phyloP scores from a whole-genome alignment of 257 asterid genomes.

The Knoxia roxburghii region DNA sequence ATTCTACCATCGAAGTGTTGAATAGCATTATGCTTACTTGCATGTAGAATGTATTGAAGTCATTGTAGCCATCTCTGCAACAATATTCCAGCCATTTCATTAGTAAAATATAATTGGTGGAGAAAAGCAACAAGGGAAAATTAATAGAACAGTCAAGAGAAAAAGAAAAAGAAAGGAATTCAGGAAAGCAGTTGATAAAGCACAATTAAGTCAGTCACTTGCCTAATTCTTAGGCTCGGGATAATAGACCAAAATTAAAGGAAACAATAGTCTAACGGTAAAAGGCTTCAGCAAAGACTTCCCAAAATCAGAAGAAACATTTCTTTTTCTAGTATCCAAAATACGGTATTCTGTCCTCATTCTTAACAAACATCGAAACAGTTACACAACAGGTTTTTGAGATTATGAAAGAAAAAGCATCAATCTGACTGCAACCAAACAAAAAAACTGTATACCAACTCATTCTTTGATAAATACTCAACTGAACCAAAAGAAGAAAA shows the following conservation, averaged over 20 bases:
- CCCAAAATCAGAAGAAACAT: background rate
- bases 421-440: background rate
- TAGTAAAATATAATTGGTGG: conserved; percentile 8
- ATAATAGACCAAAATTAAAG: background rate
- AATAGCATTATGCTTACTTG: conserved; percentile 62
- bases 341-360: background rate
- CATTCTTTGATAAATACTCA: background rate
- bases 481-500: background rate
- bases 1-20: no score
- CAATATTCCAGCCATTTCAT: conserved; percentile 30
- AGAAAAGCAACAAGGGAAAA: background rate
- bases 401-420: background rate
- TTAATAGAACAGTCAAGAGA: background rate
- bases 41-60: conserved; percentile 98
- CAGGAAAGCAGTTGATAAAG: background rate
- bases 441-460: background rate
- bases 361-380: background rate
- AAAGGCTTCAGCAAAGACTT: background rate
- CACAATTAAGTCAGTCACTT: background rate
- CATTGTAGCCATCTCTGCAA: conserved; percentile 99
- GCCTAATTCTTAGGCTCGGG: background rate
- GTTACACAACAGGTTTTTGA: background rate
- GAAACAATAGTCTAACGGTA: background rate
- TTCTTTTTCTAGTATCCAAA: background rate
- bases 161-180: background rate